Base-by-base conservation (phyloP, 1,284 basidiomycete species). In the Microbotryum silenes-acaulis region DNA sequence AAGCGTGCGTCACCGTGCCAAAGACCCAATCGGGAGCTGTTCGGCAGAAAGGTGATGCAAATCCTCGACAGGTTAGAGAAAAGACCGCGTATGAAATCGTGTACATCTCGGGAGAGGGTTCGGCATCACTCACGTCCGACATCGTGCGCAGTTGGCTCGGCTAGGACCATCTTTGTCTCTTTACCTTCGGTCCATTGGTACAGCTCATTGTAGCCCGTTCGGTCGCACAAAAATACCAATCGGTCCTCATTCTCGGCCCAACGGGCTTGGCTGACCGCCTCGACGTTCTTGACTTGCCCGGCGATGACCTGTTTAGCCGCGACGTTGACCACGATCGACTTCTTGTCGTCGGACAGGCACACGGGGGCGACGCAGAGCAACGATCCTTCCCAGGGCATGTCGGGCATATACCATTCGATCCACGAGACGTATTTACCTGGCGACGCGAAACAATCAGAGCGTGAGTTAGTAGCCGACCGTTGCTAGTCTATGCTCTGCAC, bases 341-440 rank as follows among this genome's bases (percentile, higher is more conserved):
- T 56, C 18, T 54, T 54, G 33, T 54, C 48, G 4, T 29, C 25
- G 2, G 44, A n/a, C 6, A 10, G 18, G 16, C 20, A 31, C 18
- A 63, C 50, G 7, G 48, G 16, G 18, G 60, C 85, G 27, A 86
- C 73, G 68, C 80, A 78, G 46, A 89, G 76, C 69, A 85, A 77
- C 0, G 82, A 79, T 21, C 83, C 85, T 69, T 88, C 83, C 85
- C 86, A 90, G 23, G 88, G 87, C 88, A 90, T 89, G 70, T 87
- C 83, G 0, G 88, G 88, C 65, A 77, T 75, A 42, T 72, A 70
- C 88, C 87, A 90, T 63, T 85, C 80, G 53, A 84, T 78, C 84
- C 85, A 91, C 4, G 81, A 81, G 21, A 90, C 69, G 50, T 79
- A 80, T 23, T 42, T 42, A 10, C 37, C 37, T 42, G 16, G 16